Percentiles rank a stretch among this genome's conserved stretches.
These are phyloP conservation scores for Epichloe glyceriae DNA, from an alignment of 2,329 filamentous ascomycete genomes.

Conservation along the genomic window DNA sequence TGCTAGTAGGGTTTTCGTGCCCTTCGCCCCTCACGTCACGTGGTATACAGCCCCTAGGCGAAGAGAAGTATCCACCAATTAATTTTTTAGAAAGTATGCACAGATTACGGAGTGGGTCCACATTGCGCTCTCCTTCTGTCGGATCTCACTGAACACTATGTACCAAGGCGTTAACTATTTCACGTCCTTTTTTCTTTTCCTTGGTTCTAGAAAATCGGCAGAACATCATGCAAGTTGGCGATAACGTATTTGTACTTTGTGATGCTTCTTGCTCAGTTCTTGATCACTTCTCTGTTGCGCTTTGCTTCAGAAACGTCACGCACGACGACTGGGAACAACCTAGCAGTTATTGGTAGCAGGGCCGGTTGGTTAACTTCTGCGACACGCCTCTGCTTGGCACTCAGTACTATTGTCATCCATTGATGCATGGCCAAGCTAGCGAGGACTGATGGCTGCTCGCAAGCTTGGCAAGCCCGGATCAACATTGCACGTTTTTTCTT, in stretches of 20 bases:
- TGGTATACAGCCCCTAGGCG: conserved; percentile 7
- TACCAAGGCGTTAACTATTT: no score
- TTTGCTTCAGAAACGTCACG: background rate
- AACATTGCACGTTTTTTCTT: background rate
- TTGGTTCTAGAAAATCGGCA: no score
- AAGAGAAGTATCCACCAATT: background rate
- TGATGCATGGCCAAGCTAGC: background rate
- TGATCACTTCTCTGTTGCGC: background rate
- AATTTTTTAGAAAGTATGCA: background rate
- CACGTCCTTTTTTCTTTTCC: no score
- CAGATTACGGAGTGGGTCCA: background rate
- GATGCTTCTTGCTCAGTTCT: background rate
- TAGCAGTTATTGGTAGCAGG: background rate
- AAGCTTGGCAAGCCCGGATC: background rate
- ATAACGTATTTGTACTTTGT: no score
- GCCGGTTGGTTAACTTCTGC: background rate
- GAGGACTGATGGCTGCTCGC: background rate
- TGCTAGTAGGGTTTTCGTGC: conserved; percentile 28
- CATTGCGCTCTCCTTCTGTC: no score
- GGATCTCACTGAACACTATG: no score
- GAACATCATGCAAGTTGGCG: no score
- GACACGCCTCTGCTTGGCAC: background rate
- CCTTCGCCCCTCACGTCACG: conserved; percentile 23
- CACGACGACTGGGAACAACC: background rate
- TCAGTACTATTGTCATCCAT: background rate